Conservation (phyloP, 768 basidiomycete genomes). For the Mycena kentingensis region DNA sequence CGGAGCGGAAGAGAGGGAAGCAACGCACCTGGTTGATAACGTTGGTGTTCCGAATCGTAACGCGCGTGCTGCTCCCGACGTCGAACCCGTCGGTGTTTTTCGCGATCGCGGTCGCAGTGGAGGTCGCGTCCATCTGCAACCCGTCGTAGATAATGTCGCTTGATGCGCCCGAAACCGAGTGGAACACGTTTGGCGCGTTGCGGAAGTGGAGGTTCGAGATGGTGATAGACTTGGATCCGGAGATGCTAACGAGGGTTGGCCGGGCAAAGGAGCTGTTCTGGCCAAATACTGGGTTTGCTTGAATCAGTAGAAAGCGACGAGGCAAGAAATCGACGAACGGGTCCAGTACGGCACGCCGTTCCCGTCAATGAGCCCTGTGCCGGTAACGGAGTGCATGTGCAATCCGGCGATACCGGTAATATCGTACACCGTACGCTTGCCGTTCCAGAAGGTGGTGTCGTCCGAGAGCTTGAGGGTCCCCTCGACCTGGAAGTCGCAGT, state of each 20-base stretch:
- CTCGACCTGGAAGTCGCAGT: conserved; percentile 34
- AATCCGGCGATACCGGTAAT: conserved; percentile 27
- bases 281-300: conserved; percentile 23
- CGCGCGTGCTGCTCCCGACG: conserved; percentile 28
- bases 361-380: conserved; percentile 33
- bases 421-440: conserved; percentile 25
- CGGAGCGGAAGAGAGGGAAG: not conserved
- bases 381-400: conserved; percentile 31
- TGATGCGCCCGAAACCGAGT: conserved; percentile 30
- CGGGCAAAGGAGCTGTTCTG: conserved; percentile 31
- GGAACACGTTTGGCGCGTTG: conserved; percentile 35
- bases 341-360: conserved; percentile 35
- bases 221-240: conserved; percentile 30
- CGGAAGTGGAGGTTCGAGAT: conserved; percentile 33
- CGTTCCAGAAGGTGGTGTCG: conserved; percentile 33
- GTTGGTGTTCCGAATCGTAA: conserved; percentile 31
- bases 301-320: not conserved
- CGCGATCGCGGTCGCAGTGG: conserved; percentile 26
- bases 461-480: conserved; percentile 33
- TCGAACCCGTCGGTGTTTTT: conserved; percentile 38
- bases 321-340: conserved; percentile 21
- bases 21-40: conserved; percentile 27
- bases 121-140: conserved; percentile 30
- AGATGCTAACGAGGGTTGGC: conserved; percentile 32
- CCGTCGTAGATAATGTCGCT: conserved; percentile 30